A percentile compares a stretch with the other conserved stretches of the same genome.
Evolutionary conservation across 345 rosid genomes (phyloP).

Genomic region (Eutrema heterophyllum): DNA sequence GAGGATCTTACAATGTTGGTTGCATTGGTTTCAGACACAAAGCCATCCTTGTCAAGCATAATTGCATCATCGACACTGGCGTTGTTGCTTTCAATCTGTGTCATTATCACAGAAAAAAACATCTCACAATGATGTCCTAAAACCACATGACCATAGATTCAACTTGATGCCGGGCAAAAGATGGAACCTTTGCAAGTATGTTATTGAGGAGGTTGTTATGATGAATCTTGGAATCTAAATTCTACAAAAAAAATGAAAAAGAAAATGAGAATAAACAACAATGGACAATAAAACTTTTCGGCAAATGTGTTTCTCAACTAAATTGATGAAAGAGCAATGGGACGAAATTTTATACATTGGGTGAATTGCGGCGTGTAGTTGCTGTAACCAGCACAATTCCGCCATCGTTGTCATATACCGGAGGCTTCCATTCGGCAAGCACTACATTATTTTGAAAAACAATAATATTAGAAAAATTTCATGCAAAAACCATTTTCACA

Average conservation of each 20-base stretch:
- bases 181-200: constrained; percentile 84
- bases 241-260: constrained; percentile 36
- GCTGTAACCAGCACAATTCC: constrained; percentile 84
- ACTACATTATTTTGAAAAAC: constrained; percentile 41
- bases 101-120: neutral
- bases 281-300: neutral
- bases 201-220: constrained; percentile 95
- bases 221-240: constrained; percentile 92
- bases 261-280: neutral
- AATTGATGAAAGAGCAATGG: neutral
- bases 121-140: neutral
- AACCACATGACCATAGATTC: neutral
- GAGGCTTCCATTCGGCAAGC: constrained; percentile 94
- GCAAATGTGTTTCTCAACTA: neutral
- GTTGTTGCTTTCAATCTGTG: constrained; percentile 84
- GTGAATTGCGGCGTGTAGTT: constrained; percentile 94
- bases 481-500: neutral
- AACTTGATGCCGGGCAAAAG: neutral
- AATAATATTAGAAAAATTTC: neutral
- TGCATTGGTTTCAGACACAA: constrained; percentile 90
- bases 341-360: constrained; percentile 47
- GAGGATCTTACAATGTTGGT: constrained; percentile 71
- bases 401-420: constrained; percentile 79
- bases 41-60: constrained; percentile 94
- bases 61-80: constrained; percentile 78